phyloP scores from a whole-genome alignment of 352 stramenopile genomes.

The Pythium periplocum region DNA sequence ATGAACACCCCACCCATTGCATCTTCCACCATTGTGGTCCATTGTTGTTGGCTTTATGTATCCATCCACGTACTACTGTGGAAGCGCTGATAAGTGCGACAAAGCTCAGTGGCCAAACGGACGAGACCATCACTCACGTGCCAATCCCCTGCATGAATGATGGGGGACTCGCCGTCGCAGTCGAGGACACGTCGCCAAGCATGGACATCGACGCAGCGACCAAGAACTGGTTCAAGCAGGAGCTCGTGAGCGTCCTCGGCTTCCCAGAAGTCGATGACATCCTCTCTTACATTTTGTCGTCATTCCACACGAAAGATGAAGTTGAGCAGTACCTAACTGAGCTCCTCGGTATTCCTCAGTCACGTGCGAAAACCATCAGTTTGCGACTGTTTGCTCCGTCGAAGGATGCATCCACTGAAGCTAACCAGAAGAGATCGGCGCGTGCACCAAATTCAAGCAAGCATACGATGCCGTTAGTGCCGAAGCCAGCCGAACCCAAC shows the following conservation, averaged over 20 bases:
- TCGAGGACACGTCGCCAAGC: no score
- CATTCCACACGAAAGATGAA: conserved; percentile 42
- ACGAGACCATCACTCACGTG: conserved; percentile 7
- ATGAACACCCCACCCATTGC: no score
- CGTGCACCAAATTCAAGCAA: neutral
- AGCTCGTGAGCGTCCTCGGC: conserved; percentile 55
- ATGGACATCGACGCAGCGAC: conserved; percentile 27
- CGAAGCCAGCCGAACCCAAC: conserved; percentile 30
- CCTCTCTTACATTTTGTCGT: conserved; percentile 39
- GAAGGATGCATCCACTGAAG: neutral
- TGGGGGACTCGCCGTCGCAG: no score
- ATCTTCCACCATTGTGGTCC: neutral
- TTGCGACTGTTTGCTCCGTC: conserved; percentile 30
- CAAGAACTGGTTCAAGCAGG: conserved; percentile 45
- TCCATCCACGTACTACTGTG: no score
- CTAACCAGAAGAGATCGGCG: conserved; percentile 5
- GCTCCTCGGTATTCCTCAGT: conserved; percentile 46
- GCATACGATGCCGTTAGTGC: conserved; percentile 22
- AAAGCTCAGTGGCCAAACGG: no score
- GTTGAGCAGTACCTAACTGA: conserved; percentile 57
- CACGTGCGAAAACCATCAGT: conserved; percentile 44
- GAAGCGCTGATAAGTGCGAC: no score
- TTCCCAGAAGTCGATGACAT: conserved; percentile 76
- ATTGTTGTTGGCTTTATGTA: neutral
- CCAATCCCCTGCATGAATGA: neutral